phyloP scores from a whole-genome alignment of 1,284 basidiomycete genomes.

The Mycena sp. region DNA sequence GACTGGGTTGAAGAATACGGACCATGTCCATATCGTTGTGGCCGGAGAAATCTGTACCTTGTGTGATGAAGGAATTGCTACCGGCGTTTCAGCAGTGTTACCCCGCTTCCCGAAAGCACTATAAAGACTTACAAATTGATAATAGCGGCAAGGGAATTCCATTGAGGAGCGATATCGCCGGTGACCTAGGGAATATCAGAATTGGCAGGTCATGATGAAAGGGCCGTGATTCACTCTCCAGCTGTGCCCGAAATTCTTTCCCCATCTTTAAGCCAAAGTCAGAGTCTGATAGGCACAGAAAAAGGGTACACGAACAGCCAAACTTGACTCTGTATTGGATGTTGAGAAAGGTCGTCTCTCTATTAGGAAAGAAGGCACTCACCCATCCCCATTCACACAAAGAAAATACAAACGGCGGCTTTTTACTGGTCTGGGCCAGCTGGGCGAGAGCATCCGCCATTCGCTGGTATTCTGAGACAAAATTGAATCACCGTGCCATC shows the following conservation, averaged over 20 bases:
- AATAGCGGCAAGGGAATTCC: slow-evolving; percentile 49
- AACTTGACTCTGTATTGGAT: slow-evolving; percentile 21
- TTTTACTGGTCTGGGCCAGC: slow-evolving; percentile 51
- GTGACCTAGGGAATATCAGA: slow-evolving; percentile 52
- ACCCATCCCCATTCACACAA: slow-evolving; percentile 70
- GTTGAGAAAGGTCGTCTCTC: not conserved
- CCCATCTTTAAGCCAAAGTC: slow-evolving; percentile 54
- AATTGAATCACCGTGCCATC: not conserved
- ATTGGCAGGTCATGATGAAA: no score
- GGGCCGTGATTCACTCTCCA: slow-evolving; percentile 60
- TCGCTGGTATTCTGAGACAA: slow-evolving; percentile 53
- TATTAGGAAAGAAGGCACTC: slow-evolving; percentile 4
- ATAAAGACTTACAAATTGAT: slow-evolving; percentile 49
- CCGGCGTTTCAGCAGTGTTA: not conserved
- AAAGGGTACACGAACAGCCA: slow-evolving; percentile 21
- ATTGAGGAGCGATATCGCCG: slow-evolving; percentile 57
- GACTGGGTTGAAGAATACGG: not conserved
- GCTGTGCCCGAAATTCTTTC: slow-evolving; percentile 59
- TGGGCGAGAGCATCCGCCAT: slow-evolving; percentile 63
- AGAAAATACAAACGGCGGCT: slow-evolving; percentile 59
- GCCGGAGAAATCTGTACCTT: slow-evolving; percentile 66
- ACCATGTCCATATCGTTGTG: slow-evolving; percentile 72
- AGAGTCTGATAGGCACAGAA: not conserved
- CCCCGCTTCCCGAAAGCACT: not conserved
- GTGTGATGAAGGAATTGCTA: slow-evolving; percentile 60